phyloP scores from a whole-genome alignment of 2,329 filamentous ascomycete species.

The Ophiostoma novo-ulmi region DNA sequence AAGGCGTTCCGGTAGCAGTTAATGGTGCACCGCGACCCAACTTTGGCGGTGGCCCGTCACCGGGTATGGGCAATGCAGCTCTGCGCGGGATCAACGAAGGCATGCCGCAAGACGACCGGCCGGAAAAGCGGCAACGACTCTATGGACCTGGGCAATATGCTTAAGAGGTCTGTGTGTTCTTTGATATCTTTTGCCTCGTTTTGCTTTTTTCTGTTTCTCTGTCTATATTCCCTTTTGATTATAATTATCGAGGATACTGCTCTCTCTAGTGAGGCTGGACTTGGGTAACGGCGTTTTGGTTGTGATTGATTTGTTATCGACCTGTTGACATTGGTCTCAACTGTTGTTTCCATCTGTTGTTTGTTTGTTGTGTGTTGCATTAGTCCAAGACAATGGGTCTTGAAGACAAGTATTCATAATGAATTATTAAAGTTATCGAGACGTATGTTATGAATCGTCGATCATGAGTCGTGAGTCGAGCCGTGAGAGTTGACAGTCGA shows the following conservation, averaged over 20 bases:
- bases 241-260: background rate
- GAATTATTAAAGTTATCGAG: background rate
- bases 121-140: conserved; percentile 51
- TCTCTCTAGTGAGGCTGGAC: conserved; percentile 2
- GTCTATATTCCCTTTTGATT: conserved; percentile 1
- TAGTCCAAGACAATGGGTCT: background rate
- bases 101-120: conserved; percentile 37
- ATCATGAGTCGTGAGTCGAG: background rate
- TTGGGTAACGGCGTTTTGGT: background rate
- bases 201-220: conserved; percentile 7
- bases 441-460: no score
- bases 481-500: no score
- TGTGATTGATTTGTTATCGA: background rate
- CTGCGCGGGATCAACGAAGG: conserved; percentile 29
- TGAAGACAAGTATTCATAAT: background rate
- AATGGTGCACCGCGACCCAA: conserved; percentile 24
- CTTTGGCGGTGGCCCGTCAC: conserved; percentile 27
- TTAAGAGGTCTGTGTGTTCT: background rate
- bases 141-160: conserved; percentile 36
- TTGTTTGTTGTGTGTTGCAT: background rate
- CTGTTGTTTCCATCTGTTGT: background rate
- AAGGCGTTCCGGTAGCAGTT: conserved; percentile 27
- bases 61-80: conserved; percentile 32
- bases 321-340: background rate
- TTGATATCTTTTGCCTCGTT: background rate